Evolutionary conservation across 1,284 basidiomycete genomes (phyloP).

Genomic region (Leucoagaricus sp.): DNA sequence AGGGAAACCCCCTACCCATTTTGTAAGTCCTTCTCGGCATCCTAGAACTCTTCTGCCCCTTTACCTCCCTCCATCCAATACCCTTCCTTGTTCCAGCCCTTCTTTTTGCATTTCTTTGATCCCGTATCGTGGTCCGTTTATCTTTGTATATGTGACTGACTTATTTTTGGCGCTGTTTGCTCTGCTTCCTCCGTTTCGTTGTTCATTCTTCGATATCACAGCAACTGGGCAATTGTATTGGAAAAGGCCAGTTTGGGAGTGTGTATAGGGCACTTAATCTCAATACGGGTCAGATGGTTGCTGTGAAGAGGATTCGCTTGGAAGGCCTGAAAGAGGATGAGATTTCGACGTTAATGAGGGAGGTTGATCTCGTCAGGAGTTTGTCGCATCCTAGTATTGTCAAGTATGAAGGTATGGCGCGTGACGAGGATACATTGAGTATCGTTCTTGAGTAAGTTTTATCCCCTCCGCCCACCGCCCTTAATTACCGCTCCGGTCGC

Average conservation of each 20-base stretch:
- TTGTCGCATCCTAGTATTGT: slow-evolving; percentile 92
- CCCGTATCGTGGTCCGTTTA: slow-evolving; percentile 3
- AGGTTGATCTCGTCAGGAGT: slow-evolving; percentile 89
- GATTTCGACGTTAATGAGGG: slow-evolving; percentile 84
- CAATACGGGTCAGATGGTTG: slow-evolving; percentile 91
- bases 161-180: slow-evolving; percentile 1
- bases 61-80: not conserved
- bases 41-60: not conserved
- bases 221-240: slow-evolving; percentile 97
- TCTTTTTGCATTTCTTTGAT: slow-evolving; percentile 1
- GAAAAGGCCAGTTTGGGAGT: slow-evolving; percentile 93
- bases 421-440: slow-evolving; percentile 84
- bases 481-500: slow-evolving; percentile 5
- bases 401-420: slow-evolving; percentile 94
- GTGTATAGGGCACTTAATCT: slow-evolving; percentile 94
- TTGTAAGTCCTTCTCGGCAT: slow-evolving; percentile 57
- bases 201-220: slow-evolving; percentile 28
- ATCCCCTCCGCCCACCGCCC: slow-evolving; percentile 31
- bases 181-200: not conserved
- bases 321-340: slow-evolving; percentile 87
- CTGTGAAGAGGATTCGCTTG: slow-evolving; percentile 89
- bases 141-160: slow-evolving; percentile 5
- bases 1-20: slow-evolving; percentile 79
- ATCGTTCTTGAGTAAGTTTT: slow-evolving; percentile 87
- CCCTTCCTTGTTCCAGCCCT: not conserved